Base-by-base conservation (phyloP, 2,329 filamentous ascomycete species). In the Ascochyta rabiei region DNA sequence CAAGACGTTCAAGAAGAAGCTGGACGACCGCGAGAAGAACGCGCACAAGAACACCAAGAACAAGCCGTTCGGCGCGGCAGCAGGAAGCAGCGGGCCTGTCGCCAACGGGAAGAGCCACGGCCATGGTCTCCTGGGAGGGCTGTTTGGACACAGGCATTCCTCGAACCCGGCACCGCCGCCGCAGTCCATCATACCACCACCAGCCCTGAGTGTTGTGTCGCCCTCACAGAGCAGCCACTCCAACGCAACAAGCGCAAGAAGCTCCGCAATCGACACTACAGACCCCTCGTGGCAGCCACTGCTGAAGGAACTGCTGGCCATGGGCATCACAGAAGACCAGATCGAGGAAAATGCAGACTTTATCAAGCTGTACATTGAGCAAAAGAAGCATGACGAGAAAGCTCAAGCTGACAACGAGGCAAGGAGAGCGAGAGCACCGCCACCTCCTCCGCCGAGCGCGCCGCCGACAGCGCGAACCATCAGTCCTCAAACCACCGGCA, bases 1-100 rank as follows among this genome's bases (percentile, higher is more conserved):
- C 30, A 96, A 91, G 78, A 90, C 91, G 55, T 98, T 99, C 79
- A 88, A 93, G 77, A 96, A 97, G 83, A 98, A 97, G 81, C 90
- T 99, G 84, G 89, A 95, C 66, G 93, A 97, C 72, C 84, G 93
- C 62, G 93, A 98, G 79, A 97, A 96, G 84, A 93, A 93, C 77
- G 93, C 92, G 35, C 93, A 89, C 79, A 96, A 96, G 79, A 87
- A 88, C 59, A 97, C 93, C 3, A 87, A 82, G 73, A 83, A 86
- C 59, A 93, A 89, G 30, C 88, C 90, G 0, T 96, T 96, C 67
- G 77, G 79, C 6, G 79, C 79, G 2, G 56, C 67, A 13, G 58
- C 66, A 15, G 69, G 69, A 23, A 67, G 56, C 34, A 62, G 58
- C 19, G 60, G 56, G 16, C 58, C 66, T 23, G 42, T 53, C 37